phyloP scores from a whole-genome alignment of 352 stramenopile species.

The Pythium brachiatum region DNA sequence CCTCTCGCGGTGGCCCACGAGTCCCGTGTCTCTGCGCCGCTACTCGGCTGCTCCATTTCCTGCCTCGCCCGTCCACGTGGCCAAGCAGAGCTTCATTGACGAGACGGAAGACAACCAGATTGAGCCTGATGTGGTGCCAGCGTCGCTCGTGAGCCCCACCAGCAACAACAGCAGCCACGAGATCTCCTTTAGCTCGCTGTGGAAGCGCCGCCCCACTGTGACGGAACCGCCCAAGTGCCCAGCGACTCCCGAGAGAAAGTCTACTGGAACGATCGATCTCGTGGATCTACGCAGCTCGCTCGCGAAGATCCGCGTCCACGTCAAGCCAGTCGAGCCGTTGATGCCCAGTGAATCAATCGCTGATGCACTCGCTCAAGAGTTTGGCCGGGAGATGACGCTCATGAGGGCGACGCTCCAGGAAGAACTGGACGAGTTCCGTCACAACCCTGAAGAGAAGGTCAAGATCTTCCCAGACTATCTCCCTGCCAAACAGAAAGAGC shows the following conservation, averaged over 20 bases:
- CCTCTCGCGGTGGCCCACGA: constrained; percentile 20
- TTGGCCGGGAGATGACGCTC: constrained; percentile 17
- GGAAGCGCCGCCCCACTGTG: constrained; percentile 12
- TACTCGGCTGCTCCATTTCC: constrained; percentile 15
- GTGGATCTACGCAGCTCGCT: constrained; percentile 18
- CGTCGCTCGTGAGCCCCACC: neutral
- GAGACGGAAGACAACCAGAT: constrained; percentile 19
- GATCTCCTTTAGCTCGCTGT: constrained; percentile 15
- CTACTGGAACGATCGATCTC: constrained; percentile 19
- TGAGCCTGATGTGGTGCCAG: constrained; percentile 2
- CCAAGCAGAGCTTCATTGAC: constrained; percentile 21
- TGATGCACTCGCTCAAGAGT: constrained; percentile 10
- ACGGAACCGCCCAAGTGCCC: neutral
- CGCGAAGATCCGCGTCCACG: constrained; percentile 22
- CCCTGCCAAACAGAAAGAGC: constrained; percentile 44
- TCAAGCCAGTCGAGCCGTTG: constrained; percentile 21
- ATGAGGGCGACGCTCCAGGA: constrained; percentile 43
- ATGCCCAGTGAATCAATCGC: constrained; percentile 9
- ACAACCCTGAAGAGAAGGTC: constrained; percentile 45
- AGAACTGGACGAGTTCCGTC: constrained; percentile 60
- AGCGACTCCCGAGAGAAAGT: constrained; percentile 3
- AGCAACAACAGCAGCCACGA: constrained; percentile 13
- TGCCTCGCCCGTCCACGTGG: constrained; percentile 15
- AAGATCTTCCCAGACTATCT: constrained; percentile 73
- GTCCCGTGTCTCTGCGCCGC: constrained; percentile 19